Conservation (phyloP, 768 basidiomycete genomes). For the Cubamyces sp. region DNA sequence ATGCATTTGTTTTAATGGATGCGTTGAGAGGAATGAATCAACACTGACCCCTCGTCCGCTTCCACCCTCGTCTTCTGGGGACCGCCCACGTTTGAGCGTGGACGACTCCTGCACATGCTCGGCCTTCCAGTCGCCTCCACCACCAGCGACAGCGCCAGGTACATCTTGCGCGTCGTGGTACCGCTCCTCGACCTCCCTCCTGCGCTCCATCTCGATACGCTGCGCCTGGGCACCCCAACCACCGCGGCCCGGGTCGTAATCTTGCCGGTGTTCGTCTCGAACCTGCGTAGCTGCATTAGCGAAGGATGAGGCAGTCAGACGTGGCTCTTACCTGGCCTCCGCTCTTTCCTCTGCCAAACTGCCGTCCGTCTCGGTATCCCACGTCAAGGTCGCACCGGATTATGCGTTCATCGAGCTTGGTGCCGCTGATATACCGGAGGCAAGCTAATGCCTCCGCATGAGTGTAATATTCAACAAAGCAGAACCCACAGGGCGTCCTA, state of each 20-base stretch:
- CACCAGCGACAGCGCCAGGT: constrained; percentile 79
- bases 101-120: constrained; percentile 47
- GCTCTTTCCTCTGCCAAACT: constrained; percentile 96
- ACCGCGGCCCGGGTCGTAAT: constrained; percentile 96
- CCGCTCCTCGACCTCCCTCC: constrained; percentile 83
- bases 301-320: constrained; percentile 1
- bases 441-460: constrained; percentile 91
- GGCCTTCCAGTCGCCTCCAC: constrained; percentile 86
- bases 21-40: constrained; percentile 3
- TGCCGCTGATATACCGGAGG: constrained; percentile 95
- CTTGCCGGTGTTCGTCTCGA: constrained; percentile 94
- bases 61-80: constrained; percentile 79
- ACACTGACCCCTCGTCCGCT: constrained; percentile 55
- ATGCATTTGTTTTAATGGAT: constrained; percentile 15
- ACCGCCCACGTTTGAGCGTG: constrained; percentile 70
- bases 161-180: constrained; percentile 82
- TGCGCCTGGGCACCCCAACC: constrained; percentile 93
- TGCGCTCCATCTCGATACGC: constrained; percentile 68
- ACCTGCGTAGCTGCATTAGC: constrained; percentile 42
- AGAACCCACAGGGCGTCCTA: constrained; percentile 94
- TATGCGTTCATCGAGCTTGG: constrained; percentile 97
- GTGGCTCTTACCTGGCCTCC: constrained; percentile 74
- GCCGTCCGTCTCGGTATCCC: constrained; percentile 94
- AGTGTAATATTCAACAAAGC: constrained; percentile 96
- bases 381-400: constrained; percentile 97